phyloP scores from a whole-genome alignment of 2,329 filamentous ascomycete species.

The Fusarium mexicanum region DNA sequence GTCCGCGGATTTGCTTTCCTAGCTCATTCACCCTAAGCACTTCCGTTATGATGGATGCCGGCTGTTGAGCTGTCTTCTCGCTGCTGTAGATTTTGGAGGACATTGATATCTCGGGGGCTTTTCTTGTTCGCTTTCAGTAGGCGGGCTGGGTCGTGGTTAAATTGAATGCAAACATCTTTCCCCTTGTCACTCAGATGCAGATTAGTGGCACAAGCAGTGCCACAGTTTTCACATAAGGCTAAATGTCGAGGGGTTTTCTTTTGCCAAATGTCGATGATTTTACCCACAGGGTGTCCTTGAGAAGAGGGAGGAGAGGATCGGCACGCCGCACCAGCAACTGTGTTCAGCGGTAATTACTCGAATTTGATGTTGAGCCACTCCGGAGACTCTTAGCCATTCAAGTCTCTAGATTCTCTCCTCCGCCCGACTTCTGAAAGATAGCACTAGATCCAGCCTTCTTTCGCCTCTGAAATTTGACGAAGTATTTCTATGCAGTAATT shows the following conservation, averaged over 20 bases:
- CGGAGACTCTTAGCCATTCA: rapidly evolving
- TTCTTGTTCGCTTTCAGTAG: too few relatives aligned
- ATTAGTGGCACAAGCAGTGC: not conserved
- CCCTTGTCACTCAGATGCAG: not conserved
- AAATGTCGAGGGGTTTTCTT: not conserved
- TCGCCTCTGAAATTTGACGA: not conserved
- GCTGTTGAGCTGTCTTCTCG: too few relatives aligned
- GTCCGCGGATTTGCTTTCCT: not conserved
- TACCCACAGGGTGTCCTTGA: rapidly evolving
- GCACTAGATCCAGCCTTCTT: rapidly evolving
- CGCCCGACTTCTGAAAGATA: rapidly evolving
- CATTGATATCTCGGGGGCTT: rapidly evolving
- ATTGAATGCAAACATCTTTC: too few relatives aligned
- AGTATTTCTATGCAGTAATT: not conserved
- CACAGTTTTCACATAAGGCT: not conserved
- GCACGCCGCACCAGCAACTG: not conserved
- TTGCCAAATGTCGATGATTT: not conserved
- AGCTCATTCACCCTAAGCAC: not conserved
- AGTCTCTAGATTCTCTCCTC: not conserved
- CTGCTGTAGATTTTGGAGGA: rapidly evolving
- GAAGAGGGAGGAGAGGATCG: rapidly evolving
- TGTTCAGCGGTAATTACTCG: not conserved
- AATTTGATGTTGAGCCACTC: not conserved
- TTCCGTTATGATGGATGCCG: not conserved
- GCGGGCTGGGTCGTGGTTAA: rapidly evolving